Base-by-base conservation (phyloP, 176 grass and related monocot genomes). In the Carex cristatella region DNA sequence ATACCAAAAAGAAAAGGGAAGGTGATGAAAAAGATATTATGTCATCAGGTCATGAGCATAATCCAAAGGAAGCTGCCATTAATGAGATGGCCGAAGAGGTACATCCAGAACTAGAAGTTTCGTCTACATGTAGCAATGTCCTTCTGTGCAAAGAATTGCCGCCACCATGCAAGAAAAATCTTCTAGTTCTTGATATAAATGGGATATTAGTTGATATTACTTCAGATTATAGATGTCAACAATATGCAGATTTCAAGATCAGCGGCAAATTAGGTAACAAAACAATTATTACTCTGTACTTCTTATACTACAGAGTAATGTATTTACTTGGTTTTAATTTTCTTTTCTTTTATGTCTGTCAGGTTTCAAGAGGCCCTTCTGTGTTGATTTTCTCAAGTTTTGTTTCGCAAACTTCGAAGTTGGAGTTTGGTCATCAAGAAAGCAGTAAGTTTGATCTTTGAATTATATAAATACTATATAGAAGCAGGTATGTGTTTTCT, bases 161-260 rank as follows among this genome's bases (percentile, higher is more conserved):
- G 56, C 63, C 87, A 77, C 49, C 12, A 56, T 15, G 23, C 76
- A 87, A 56, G 84, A 98, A 89, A 83, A 98, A 95, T 2, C 91
- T 95, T 69, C 86, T 95, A 85, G 85, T 98, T 58, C 87, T 98
- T 86, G 95, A 95, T 92, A 88, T 98, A 61, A 98, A 98, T 63
- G 95, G 95, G 51, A 84, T 98, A 57, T 88, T 98, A 85, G 93
- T 79, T 32, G 93, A 94, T 85, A 94, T 94, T 73, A 92, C 83
- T 55, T 19, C 79, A 7, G 86, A 93, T 59, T 61, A 69, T 72
- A 85, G 66, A 44, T 88, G 86, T 81, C 70, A 63, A 87, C 88
- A 84, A 72, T 84, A 85, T 84, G 89, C 88, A 32, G 68, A 93
- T 87, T 90, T 71, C 28, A 90, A 86, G 78, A 86, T 95, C 87